Evolutionary conservation across 805 yeast genomes (phyloP).

Genomic region (Ogataea dorogensis): DNA sequence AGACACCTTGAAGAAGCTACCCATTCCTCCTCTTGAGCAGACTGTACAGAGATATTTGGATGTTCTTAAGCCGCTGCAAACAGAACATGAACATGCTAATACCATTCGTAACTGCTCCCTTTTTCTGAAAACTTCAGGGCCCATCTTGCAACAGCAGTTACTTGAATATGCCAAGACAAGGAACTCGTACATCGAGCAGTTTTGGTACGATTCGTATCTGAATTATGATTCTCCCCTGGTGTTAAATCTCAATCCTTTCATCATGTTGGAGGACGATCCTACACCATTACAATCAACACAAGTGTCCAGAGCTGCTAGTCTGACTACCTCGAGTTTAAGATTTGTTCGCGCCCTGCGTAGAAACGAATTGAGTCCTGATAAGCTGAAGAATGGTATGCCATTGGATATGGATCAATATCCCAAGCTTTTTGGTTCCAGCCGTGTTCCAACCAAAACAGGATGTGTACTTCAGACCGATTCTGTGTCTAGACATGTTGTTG

Average conservation of each 20-base stretch:
- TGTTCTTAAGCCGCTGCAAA: conserved; percentile 77
- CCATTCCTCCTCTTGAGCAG: conserved; percentile 72
- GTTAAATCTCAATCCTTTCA: conserved; percentile 87
- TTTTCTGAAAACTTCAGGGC: conserved; percentile 56
- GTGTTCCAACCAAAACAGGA: conserved; percentile 80
- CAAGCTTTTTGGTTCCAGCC: conserved; percentile 79
- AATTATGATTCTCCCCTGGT: conserved; percentile 89
- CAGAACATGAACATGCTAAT: conserved; percentile 61
- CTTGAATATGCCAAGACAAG: conserved; percentile 59
- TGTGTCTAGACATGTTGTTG: conserved; percentile 75
- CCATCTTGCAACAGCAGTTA: conserved; percentile 60
- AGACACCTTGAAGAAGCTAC: conserved; percentile 59
- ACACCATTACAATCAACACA: conserved; percentile 65
- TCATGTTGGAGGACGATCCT: conserved; percentile 88
- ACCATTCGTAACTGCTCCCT: conserved; percentile 58
- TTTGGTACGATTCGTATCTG: conserved; percentile 90
- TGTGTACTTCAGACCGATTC: conserved; percentile 83
- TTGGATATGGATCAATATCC: conserved; percentile 92
- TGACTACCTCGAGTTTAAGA: conserved; percentile 73
- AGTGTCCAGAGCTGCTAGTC: conserved; percentile 75
- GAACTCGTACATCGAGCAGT: conserved; percentile 85
- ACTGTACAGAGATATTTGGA: conserved; percentile 67
- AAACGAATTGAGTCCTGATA: conserved; percentile 71
- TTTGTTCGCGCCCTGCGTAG: conserved; percentile 78
- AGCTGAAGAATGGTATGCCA: conserved; percentile 55